Evolutionary conservation across 306 rosid species (phyloP).

Genomic region (Parietaria judaica): DNA sequence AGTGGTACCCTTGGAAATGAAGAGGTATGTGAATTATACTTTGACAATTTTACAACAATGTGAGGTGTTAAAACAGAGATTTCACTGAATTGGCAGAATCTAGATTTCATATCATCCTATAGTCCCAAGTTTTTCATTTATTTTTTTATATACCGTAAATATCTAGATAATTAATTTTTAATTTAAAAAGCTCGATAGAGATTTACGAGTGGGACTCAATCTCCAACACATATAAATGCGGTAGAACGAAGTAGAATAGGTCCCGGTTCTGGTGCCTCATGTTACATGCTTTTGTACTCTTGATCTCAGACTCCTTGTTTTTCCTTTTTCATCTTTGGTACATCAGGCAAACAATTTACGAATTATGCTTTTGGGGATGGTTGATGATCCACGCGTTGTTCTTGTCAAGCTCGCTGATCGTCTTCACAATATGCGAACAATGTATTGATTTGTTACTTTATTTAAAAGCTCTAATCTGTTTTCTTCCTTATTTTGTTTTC

Average conservation of each 20-base stretch:
- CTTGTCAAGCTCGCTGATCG: slow-evolving; percentile 99
- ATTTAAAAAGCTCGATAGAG: too few species aligned
- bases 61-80: background rate
- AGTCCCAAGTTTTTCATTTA: background rate
- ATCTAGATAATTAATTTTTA: too few species aligned
- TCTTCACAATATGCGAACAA: slow-evolving; percentile 98
- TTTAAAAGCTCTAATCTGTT: slow-evolving; percentile 10
- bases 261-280: slow-evolving; percentile 3
- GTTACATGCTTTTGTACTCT: slow-evolving; percentile 1
- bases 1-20: slow-evolving; percentile 69
- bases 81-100: background rate
- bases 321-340: too few species aligned
- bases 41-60: background rate
- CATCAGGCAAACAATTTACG: slow-evolving; percentile 82
- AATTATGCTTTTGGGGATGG: slow-evolving; percentile 98
- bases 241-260: background rate
- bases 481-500: slow-evolving; percentile 17
- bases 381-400: slow-evolving; percentile 97
- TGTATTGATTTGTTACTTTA: slow-evolving; percentile 44
- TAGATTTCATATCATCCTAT: background rate
- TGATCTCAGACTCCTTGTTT: too few species aligned
- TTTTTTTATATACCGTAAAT: background rate
- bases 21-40: slow-evolving; percentile 53
- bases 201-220: background rate
- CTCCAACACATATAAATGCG: slow-evolving; percentile 11